phyloP scores from a whole-genome alignment of 176 grass and related monocot species.

The Lolium rigidum region DNA sequence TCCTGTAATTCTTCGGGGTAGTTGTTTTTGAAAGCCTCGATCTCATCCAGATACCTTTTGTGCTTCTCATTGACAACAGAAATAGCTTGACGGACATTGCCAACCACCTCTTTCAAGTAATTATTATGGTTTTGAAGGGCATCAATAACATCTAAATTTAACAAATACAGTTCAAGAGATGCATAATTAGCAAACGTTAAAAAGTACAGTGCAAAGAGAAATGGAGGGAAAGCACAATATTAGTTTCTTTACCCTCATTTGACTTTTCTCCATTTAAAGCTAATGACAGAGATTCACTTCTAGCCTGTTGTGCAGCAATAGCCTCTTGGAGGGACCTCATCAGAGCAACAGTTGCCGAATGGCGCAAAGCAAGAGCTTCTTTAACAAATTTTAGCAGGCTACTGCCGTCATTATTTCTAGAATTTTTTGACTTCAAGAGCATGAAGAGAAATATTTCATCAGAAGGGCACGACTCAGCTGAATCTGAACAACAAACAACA shows the following conservation, averaged over 20 bases:
- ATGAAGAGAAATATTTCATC: conserved; percentile 91
- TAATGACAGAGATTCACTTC: conserved; percentile 69
- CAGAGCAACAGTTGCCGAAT: conserved; percentile 67
- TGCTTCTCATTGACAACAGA: conserved; percentile 73
- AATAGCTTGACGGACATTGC: conserved; percentile 70
- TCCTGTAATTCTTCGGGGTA: conserved; percentile 69
- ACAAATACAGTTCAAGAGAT: conserved; percentile 44
- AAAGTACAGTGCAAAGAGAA: conserved; percentile 7
- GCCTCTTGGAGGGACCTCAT: conserved; percentile 79
- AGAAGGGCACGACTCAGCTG: conserved; percentile 62
- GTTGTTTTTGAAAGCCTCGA: conserved; percentile 60
- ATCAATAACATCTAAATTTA: conserved; percentile 72
- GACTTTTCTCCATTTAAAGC: conserved; percentile 65
- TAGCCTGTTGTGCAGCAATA: conserved; percentile 64
- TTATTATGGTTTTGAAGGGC: conserved; percentile 81
- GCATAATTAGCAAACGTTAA: neutral
- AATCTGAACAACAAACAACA: conserved; percentile 59
- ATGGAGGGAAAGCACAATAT: neutral
- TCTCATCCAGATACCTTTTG: conserved; percentile 72
- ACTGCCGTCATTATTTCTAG: conserved; percentile 40
- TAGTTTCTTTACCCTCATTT: conserved; percentile 65
- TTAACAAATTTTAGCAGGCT: conserved; percentile 59
- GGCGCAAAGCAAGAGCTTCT: conserved; percentile 73
- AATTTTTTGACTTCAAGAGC: conserved; percentile 58
- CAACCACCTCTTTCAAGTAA: conserved; percentile 66